Evolutionary conservation across 306 rosid genomes (phyloP), one percentile per base, ranked within the genome.

Genomic region (Gastrolobium bilobum): DNA sequence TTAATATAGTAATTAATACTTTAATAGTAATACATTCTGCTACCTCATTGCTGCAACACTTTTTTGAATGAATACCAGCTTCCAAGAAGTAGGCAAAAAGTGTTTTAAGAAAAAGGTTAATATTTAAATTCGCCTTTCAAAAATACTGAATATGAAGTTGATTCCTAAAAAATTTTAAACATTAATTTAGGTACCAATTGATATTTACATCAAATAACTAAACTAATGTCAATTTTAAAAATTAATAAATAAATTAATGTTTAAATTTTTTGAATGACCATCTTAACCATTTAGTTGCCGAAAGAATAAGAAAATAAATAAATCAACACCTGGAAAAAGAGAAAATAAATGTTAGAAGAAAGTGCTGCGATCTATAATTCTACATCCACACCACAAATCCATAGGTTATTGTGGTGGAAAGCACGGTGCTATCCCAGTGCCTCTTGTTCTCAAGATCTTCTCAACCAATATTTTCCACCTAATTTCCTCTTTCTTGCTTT

Each of bases 401-500:
- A 34, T 26, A 35, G 43, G 43, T 79, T 46, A 81, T 48, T 68
- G 85, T 68, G n/a, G 83, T 81, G 1, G 75, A 78, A 89, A 86
- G 59, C 88, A 86, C 3, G 89, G 72, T 26, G 90, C 85, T 78
- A 90, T 87, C 3, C 79, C 83, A 15, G 88, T 81, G 79, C 90
- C 84, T 81, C 78, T 92, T 44, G 93, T 77, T 84, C 85, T 86
- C 85, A 91, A 79, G 39, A 92, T 91, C 60, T 83, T 89, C 30
- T 87, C 86, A 81, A 87, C 99, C 78, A 94, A 88, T 71, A 86
- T 79, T 73, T 39, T 89, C 99, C 99, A 94, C 86, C 88, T 88
- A 8, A 86, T 85, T 83, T 91, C 95, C 3, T 92, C 95, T 78
- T 94, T 94, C 93, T 91, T 94, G 84, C 87, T 84, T 83, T 91